These are phyloP conservation scores for Mycena polygramma DNA, from an alignment of 768 basidiomycete species.

Conservation along the genomic window DNA sequence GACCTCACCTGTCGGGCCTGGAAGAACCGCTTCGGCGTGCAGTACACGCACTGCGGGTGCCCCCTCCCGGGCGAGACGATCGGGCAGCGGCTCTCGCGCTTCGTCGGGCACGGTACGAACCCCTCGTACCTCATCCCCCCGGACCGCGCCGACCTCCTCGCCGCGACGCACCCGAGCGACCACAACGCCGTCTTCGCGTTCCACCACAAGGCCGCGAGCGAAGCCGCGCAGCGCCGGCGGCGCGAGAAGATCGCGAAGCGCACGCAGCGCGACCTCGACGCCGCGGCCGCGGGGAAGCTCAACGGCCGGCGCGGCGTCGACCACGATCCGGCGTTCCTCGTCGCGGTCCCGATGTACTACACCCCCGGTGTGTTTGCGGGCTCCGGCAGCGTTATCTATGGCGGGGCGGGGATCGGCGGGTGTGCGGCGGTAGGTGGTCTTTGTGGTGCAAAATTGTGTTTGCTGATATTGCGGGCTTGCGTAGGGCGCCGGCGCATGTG, in stretches of 20 bases:
- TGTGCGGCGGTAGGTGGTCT: slow-evolving; percentile 38
- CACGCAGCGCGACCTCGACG: slow-evolving; percentile 18
- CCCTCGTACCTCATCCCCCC: slow-evolving; percentile 51
- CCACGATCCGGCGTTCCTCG: slow-evolving; percentile 52
- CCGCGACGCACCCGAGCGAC: too few relatives aligned
- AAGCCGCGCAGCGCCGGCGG: too few relatives aligned
- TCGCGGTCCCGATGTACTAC: slow-evolving; percentile 52
- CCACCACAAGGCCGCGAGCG: too few relatives aligned
- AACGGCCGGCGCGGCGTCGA: neutral
- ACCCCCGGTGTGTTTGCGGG: slow-evolving; percentile 22
- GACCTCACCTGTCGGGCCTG: slow-evolving; percentile 66
- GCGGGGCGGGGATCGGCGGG: too few relatives aligned
- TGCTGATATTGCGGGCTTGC: slow-evolving; percentile 4
- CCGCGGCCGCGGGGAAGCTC: slow-evolving; percentile 34
- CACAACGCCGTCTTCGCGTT: too few relatives aligned
- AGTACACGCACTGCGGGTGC: slow-evolving; percentile 75
- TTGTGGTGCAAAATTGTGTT: neutral
- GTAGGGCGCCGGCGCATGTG: slow-evolving; percentile 34
- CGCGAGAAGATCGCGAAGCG: too few relatives aligned
- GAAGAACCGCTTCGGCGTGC: slow-evolving; percentile 62
- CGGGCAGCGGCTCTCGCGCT: slow-evolving; percentile 55
- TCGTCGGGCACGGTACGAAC: slow-evolving; percentile 36
- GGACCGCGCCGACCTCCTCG: slow-evolving; percentile 45
- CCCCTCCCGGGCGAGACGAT: slow-evolving; percentile 61
- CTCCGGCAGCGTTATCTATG: slow-evolving; percentile 35